Percentiles rank a stretch among this genome's conserved stretches.
Evolutionary conservation across 805 yeast species (phyloP).

Genomic region (Yarrowia sp.): DNA sequence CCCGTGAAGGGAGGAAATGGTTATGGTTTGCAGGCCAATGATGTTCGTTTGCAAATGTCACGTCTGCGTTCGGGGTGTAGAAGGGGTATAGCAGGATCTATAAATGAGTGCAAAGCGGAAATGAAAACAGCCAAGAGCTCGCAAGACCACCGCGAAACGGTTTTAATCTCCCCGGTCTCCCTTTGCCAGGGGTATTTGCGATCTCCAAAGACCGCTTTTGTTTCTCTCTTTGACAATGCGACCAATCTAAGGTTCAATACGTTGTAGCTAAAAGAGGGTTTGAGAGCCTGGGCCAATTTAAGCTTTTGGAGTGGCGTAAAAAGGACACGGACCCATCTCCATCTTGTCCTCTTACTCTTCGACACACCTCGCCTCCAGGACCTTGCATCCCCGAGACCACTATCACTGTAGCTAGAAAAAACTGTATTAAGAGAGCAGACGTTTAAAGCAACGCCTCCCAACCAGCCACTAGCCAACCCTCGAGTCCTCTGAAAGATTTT

Average conservation of each 20-base stretch:
- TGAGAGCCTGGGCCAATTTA: not conserved
- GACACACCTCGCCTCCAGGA: conserved; percentile 23
- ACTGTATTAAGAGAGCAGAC: conserved; percentile 26
- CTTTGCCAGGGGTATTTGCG: too few species aligned
- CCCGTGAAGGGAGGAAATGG: too few species aligned
- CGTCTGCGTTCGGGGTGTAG: too few species aligned
- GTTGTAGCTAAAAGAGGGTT: conserved; percentile 9
- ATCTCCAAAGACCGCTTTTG: too few species aligned
- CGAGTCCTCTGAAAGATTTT: conserved; percentile 10
- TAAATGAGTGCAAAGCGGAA: too few species aligned
- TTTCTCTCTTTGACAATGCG: not conserved
- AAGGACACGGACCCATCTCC: conserved; percentile 16
- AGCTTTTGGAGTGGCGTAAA: conserved; percentile 18
- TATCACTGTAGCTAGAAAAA: conserved; percentile 23
- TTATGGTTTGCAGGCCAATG: too few species aligned
- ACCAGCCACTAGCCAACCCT: conserved; percentile 23
- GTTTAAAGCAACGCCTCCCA: conserved; percentile 23
- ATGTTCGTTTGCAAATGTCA: too few species aligned
- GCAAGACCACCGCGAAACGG: too few species aligned
- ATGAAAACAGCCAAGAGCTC: too few species aligned
- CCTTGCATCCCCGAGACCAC: conserved; percentile 18
- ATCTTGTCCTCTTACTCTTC: not conserved
- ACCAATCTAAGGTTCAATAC: conserved; percentile 20
- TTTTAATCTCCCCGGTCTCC: too few species aligned
- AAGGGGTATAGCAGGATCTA: too few species aligned